Evolutionary conservation across 2,329 filamentous ascomycete genomes (phyloP).

Genomic region (Aspergillus texensis): DNA sequence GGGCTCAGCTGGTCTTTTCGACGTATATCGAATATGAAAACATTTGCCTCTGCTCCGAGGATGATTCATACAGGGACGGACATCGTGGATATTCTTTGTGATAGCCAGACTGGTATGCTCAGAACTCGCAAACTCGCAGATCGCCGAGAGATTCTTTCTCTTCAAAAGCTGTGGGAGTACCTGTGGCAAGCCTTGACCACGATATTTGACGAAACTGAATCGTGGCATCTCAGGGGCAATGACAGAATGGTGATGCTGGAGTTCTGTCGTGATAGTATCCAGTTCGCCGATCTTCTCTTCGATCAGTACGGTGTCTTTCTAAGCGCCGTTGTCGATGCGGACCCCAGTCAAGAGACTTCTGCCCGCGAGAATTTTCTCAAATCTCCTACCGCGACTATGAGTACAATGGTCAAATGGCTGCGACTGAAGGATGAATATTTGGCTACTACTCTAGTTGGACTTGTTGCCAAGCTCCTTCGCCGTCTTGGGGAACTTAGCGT

Average conservation of each 20-base stretch:
- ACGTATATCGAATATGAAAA: slow-evolving; percentile 57
- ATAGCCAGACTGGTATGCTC: slow-evolving; percentile 64
- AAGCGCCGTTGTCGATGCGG: slow-evolving; percentile 62
- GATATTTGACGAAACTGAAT: slow-evolving; percentile 80
- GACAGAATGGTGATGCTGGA: slow-evolving; percentile 82
- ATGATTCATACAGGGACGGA: slow-evolving; percentile 65
- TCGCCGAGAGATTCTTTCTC: slow-evolving; percentile 63
- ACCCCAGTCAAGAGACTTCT: slow-evolving; percentile 40
- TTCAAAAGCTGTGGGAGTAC: slow-evolving; percentile 79
- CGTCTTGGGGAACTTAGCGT: slow-evolving; percentile 78
- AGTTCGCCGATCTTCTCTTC: slow-evolving; percentile 84
- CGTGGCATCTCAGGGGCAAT: slow-evolving; percentile 71
- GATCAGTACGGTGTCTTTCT: slow-evolving; percentile 83
- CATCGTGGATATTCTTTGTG: slow-evolving; percentile 65
- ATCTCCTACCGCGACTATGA: slow-evolving; percentile 66
- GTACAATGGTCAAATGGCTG: slow-evolving; percentile 80
- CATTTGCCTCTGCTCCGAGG: slow-evolving; percentile 62
- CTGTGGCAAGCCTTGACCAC: slow-evolving; percentile 81
- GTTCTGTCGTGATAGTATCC: slow-evolving; percentile 93
- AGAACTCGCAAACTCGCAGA: slow-evolving; percentile 59
- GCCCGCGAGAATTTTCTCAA: slow-evolving; percentile 62
- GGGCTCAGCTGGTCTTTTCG: slow-evolving; percentile 60
- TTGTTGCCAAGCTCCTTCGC: slow-evolving; percentile 81
- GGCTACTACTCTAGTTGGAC: slow-evolving; percentile 75
- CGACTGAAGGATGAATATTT: slow-evolving; percentile 86